Percentiles rank a stretch among this genome's conserved stretches.
These are phyloP conservation scores for Pythium aphanidermatum DNA, from an alignment of 352 stramenopile genomes.

Conservation along the genomic window DNA sequence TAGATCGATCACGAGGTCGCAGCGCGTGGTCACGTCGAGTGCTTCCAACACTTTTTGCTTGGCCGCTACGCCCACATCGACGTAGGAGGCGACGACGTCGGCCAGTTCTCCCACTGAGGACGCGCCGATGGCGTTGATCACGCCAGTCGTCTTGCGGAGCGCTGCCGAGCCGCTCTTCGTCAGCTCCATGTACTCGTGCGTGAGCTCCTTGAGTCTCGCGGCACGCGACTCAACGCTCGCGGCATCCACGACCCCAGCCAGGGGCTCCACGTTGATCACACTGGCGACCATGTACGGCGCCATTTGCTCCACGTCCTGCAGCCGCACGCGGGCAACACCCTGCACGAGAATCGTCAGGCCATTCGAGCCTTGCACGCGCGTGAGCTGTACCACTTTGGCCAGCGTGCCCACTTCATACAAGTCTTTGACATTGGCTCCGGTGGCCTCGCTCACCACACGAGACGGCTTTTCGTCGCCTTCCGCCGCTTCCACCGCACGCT, in stretches of 20 bases:
- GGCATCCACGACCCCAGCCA: not conserved
- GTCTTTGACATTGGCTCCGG: conserved; percentile 19
- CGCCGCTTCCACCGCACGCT: conserved; percentile 2
- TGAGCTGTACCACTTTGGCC: conserved; percentile 71
- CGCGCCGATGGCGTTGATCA: conserved; percentile 60
- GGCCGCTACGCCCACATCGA: conserved; percentile 41
- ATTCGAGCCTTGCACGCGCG: conserved; percentile 40
- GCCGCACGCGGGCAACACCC: conserved; percentile 43
- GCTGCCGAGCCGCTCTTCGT: conserved; percentile 47
- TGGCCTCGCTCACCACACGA: conserved; percentile 10
- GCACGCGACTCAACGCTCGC: conserved; percentile 31
- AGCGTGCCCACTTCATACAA: conserved; percentile 58
- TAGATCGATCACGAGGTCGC: conserved; percentile 39
- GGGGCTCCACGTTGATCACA: conserved; percentile 3
- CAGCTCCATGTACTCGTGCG: conserved; percentile 58
- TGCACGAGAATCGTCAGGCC: conserved; percentile 70
- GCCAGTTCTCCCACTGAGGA: conserved; percentile 55
- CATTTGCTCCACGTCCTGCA: conserved; percentile 42
- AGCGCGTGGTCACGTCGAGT: conserved; percentile 33
- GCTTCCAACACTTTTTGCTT: conserved; percentile 63
- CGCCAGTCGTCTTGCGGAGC: conserved; percentile 43
- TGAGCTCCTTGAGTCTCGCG: conserved; percentile 53
- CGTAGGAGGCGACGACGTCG: conserved; percentile 63
- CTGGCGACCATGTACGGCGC: conserved; percentile 52
- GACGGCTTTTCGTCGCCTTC: not conserved